Evolutionary conservation across 2,329 filamentous ascomycete genomes (phyloP).

Genomic region (Epichloe aotearoae): DNA sequence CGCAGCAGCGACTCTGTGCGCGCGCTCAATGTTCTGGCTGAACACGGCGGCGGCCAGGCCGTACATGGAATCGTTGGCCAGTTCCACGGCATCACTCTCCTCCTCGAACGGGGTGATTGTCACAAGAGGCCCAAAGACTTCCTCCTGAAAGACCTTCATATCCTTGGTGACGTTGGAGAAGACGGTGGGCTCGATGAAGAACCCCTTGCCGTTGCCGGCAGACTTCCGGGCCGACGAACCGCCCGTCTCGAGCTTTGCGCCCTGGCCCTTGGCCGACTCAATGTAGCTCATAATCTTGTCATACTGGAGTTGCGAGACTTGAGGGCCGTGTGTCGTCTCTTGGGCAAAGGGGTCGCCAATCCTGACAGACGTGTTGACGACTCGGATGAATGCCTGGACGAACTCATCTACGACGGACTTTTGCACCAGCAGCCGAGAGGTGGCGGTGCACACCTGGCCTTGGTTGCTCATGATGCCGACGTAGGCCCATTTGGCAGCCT

Average conservation of each 20-base stretch:
- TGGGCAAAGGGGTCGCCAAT: constrained; percentile 60
- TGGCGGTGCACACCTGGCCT: constrained; percentile 54
- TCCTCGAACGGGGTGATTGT: constrained; percentile 28
- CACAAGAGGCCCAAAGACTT: constrained; percentile 33
- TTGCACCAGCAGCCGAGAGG: constrained; percentile 51
- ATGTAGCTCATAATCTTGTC: constrained; percentile 59
- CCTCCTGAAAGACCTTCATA: constrained; percentile 33
- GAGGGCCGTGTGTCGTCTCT: constrained; percentile 60
- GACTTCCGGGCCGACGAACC: constrained; percentile 34
- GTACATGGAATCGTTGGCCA: constrained; percentile 42
- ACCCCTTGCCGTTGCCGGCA: constrained; percentile 27
- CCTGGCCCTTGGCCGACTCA: constrained; percentile 54
- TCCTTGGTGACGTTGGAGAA: constrained; percentile 27
- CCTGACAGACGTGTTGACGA: constrained; percentile 44
- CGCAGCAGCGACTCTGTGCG: constrained; percentile 35
- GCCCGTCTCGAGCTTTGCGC: constrained; percentile 52
- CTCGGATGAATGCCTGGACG: constrained; percentile 45
- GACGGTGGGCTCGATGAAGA: constrained; percentile 32
- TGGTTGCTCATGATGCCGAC: constrained; percentile 44
- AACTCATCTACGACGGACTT: constrained; percentile 49
- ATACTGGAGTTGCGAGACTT: constrained; percentile 58
- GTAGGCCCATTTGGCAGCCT: constrained; percentile 48
- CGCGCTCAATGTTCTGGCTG: constrained; percentile 39
- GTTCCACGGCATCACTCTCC: constrained; percentile 26
- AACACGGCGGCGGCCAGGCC: constrained; percentile 51